Conservation (phyloP, 2,329 filamentous ascomycete species). For the Trichoderma asperellum region DNA sequence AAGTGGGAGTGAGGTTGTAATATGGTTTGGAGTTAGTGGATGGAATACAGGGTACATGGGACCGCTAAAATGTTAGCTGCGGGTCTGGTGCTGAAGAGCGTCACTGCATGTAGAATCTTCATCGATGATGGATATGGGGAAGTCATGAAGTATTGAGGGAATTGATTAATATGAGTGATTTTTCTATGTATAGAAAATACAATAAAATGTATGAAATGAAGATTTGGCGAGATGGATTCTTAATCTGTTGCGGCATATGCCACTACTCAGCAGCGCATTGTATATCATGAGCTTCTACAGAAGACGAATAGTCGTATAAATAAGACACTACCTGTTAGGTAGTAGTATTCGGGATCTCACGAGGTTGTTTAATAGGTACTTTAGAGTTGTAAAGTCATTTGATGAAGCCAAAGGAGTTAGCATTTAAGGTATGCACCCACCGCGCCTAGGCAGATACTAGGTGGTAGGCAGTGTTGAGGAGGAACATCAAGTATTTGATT, state of each 20-base stretch:
- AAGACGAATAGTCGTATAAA: neutral
- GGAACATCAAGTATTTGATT: neutral
- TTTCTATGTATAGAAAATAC: too few species aligned
- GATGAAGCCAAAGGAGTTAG: neutral
- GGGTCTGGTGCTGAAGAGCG: neutral
- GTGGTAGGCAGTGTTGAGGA: neutral
- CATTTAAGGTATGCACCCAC: neutral
- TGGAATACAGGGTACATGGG: neutral
- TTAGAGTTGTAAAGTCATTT: neutral
- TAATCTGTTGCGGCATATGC: neutral
- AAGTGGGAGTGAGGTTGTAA: neutral
- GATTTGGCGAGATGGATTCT: neutral
- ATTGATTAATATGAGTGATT: neutral
- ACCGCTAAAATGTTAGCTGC: neutral
- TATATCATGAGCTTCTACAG: neutral
- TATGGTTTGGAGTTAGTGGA: conserved; percentile 1
- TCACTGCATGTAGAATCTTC: neutral
- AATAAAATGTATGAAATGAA: too few species aligned
- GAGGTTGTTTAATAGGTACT: neutral
- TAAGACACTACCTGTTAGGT: too few species aligned
- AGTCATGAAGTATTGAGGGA: neutral
- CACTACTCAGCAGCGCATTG: neutral
- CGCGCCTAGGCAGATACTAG: neutral
- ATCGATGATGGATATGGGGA: neutral
- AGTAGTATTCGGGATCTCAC: too few species aligned